Conservation (phyloP, 2,329 filamentous ascomycete species). For the Curvularia hawaiiensis region DNA sequence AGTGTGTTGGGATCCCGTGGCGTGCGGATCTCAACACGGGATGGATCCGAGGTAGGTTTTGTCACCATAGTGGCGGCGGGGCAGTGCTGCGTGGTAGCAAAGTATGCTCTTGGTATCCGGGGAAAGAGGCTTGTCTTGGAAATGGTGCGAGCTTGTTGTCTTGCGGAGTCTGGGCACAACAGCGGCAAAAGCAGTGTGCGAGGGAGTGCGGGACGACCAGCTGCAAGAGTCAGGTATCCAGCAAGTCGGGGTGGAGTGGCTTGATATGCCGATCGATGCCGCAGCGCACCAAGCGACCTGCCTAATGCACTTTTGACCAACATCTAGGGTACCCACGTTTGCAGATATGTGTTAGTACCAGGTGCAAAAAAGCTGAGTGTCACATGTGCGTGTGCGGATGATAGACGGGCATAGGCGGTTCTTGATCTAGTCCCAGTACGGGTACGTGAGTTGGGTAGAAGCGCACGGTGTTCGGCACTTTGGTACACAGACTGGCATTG, state of each 20-base stretch:
- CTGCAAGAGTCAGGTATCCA: slow-evolving; percentile 16
- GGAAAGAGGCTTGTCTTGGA: background rate
- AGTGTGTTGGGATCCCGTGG: slow-evolving; percentile 85
- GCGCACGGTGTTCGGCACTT: slow-evolving; percentile 11
- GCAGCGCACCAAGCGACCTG: slow-evolving; percentile 16
- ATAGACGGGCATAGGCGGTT: background rate
- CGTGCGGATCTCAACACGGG: slow-evolving; percentile 45
- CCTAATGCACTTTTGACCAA: slow-evolving; percentile 17
- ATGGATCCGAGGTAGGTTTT: slow-evolving; percentile 45
- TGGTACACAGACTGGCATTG: background rate
- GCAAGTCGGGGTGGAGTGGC: slow-evolving; percentile 16
- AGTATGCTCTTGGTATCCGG: background rate
- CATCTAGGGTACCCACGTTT: slow-evolving; percentile 7
- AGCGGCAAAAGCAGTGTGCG: background rate
- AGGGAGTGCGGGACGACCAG: slow-evolving; percentile 1
- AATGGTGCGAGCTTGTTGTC: background rate
- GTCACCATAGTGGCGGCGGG: slow-evolving; percentile 43
- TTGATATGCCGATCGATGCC: slow-evolving; percentile 24
- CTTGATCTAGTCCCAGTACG: slow-evolving; percentile 1
- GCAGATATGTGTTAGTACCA: background rate
- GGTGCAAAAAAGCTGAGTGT: background rate
- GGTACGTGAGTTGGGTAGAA: slow-evolving; percentile 3
- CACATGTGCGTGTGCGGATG: background rate
- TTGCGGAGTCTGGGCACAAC: background rate
- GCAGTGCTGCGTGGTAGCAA: slow-evolving; percentile 29